A percentile compares a stretch with the other conserved stretches of the same genome.
Conservation (phyloP, 139 green algal genomes). For the Volvox reticuliferus region DNA sequence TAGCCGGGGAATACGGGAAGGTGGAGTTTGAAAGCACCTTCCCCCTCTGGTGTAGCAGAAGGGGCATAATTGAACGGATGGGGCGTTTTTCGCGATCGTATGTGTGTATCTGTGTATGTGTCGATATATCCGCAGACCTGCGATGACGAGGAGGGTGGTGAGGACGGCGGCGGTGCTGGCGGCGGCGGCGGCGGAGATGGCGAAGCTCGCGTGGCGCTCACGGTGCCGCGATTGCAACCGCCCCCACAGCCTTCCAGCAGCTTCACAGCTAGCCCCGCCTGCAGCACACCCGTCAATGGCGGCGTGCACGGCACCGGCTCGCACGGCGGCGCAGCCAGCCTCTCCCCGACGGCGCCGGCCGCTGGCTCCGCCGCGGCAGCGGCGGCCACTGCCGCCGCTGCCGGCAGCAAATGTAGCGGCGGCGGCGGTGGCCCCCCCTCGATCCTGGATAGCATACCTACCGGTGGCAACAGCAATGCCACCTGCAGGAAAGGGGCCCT, state of each 20-base stretch:
- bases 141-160: constrained; percentile 24
- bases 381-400: neutral
- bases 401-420: neutral
- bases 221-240: constrained; percentile 3
- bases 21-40: too few species aligned
- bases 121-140: neutral
- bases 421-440: neutral
- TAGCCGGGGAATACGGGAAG: too few species aligned
- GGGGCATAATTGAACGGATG: too few species aligned
- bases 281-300: constrained; percentile 14
- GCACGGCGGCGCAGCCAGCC: neutral
- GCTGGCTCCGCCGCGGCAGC: neutral
- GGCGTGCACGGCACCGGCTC: constrained; percentile 1
- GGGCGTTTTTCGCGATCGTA: too few species aligned
- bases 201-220: constrained; percentile 17
- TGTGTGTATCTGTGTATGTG: too few species aligned
- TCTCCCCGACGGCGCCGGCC: neutral
- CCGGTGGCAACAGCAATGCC: neutral
- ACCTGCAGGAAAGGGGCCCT: neutral
- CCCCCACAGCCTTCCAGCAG: constrained; percentile 20
- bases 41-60: too few species aligned
- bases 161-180: neutral
- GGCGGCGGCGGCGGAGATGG: neutral
- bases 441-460: neutral
- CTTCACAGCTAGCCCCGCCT: constrained; percentile 29